Evolutionary conservation across 2,329 filamentous ascomycete species (phyloP).

Genomic region (Aspergillus jensenii): DNA sequence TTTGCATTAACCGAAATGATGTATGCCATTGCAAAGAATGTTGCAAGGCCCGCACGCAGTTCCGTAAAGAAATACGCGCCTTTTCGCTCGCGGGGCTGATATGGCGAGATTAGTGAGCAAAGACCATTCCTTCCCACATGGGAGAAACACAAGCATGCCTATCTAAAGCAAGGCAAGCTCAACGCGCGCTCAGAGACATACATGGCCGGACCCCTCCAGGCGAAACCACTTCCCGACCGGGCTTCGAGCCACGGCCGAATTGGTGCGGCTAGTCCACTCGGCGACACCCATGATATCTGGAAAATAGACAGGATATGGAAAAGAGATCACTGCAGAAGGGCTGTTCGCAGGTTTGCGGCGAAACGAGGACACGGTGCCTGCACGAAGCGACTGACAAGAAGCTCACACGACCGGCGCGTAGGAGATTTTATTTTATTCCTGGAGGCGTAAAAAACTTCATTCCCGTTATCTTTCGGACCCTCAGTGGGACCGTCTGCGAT

Average conservation of each 20-base stretch:
- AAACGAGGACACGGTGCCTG: neutral
- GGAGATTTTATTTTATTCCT: slow-evolving; percentile 12
- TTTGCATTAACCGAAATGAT: slow-evolving; percentile 69
- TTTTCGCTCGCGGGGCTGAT: slow-evolving; percentile 67
- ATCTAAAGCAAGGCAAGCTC: neutral
- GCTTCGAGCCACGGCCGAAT: slow-evolving; percentile 58
- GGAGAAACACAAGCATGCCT: neutral
- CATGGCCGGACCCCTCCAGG: slow-evolving; percentile 79
- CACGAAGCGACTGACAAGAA: neutral
- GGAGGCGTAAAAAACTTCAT: slow-evolving; percentile 8
- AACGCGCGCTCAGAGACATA: slow-evolving; percentile 48
- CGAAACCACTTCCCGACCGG: slow-evolving; percentile 72
- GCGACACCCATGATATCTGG: slow-evolving; percentile 15
- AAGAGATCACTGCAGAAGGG: neutral
- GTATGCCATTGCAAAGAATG: slow-evolving; percentile 79
- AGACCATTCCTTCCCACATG: neutral
- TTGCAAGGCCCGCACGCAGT: slow-evolving; percentile 77
- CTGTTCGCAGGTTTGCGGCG: neutral
- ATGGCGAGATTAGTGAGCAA: slow-evolving; percentile 9
- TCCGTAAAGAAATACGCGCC: slow-evolving; percentile 80
- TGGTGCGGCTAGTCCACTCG: slow-evolving; percentile 27
- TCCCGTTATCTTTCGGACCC: slow-evolving; percentile 12
- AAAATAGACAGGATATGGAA: neutral
- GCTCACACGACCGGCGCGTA: slow-evolving; percentile 1
- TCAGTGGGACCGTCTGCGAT: slow-evolving; percentile 12